A percentile compares a stretch with the other conserved stretches of the same genome.
These are phyloP conservation scores for Leptographium wingfieldii DNA, from an alignment of 2,329 filamentous ascomycete genomes.

Conservation along the genomic window DNA sequence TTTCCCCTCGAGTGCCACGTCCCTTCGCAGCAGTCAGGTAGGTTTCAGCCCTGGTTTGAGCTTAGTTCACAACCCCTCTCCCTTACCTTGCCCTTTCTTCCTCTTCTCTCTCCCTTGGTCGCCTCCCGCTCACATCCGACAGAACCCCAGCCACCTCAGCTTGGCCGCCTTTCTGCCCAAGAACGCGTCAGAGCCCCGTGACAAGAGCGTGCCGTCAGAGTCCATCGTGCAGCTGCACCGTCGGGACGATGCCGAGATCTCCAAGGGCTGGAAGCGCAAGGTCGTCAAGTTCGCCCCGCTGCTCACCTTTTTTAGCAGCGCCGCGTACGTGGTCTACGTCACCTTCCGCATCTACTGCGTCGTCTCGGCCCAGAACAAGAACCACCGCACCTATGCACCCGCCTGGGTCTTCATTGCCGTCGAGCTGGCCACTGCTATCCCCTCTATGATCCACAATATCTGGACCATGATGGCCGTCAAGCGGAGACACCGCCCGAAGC, in stretches of 20 bases:
- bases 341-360: constrained; percentile 40
- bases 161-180: constrained; percentile 26
- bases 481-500: constrained; percentile 33
- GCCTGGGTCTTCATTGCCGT: constrained; percentile 14
- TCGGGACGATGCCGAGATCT: constrained; percentile 30
- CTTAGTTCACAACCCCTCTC: neutral
- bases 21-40: constrained; percentile 9
- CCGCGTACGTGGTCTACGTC: constrained; percentile 30
- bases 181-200: constrained; percentile 13
- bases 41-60: neutral
- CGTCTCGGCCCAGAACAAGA: constrained; percentile 31
- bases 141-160: constrained; percentile 31
- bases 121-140: neutral
- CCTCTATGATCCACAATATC: constrained; percentile 12
- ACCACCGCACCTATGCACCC: constrained; percentile 27
- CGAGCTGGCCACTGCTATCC: constrained; percentile 13
- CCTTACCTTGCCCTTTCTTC: neutral
- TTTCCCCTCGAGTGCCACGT: constrained; percentile 7
- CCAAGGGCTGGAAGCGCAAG: constrained; percentile 26
- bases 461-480: constrained; percentile 14
- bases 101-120: neutral
- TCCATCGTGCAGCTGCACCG: constrained; percentile 28
- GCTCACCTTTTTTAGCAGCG: constrained; percentile 26
- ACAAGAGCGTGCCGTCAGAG: constrained; percentile 21
- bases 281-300: constrained; percentile 24